phyloP scores from a whole-genome alignment of 2,329 filamentous ascomycete species.

The Paraphaeosphaeria minitans region DNA sequence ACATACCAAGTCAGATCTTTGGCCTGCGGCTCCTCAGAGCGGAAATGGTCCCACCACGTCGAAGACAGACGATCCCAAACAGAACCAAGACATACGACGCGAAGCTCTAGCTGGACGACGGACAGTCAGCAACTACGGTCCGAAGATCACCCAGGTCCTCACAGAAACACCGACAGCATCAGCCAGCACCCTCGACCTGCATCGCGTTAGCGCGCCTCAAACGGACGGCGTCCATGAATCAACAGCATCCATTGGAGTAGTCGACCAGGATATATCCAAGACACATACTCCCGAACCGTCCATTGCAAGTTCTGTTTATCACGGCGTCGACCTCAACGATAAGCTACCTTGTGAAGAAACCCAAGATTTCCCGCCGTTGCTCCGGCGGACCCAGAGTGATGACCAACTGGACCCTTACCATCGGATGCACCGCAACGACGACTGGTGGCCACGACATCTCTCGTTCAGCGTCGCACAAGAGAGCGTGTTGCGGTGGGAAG shows the following conservation, averaged over 20 bases:
- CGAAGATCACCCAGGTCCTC: slow-evolving; percentile 40
- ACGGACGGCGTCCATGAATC: slow-evolving; percentile 27
- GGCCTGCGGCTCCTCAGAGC: slow-evolving; percentile 17
- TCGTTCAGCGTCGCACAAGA: slow-evolving; percentile 79
- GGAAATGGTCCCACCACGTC: slow-evolving; percentile 17
- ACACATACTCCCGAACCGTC: slow-evolving; percentile 58
- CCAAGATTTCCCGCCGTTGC: slow-evolving; percentile 54
- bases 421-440: slow-evolving; percentile 55
- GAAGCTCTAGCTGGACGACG: slow-evolving; percentile 22
- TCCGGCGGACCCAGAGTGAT: slow-evolving; percentile 68
- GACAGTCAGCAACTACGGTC: slow-evolving; percentile 23
- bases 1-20: slow-evolving; percentile 28
- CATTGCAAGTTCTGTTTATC: slow-evolving; percentile 62
- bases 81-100: slow-evolving; percentile 17
- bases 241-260: slow-evolving; percentile 17
- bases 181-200: slow-evolving; percentile 23
- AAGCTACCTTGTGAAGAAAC: slow-evolving; percentile 52
- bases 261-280: slow-evolving; percentile 32
- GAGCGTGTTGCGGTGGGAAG: slow-evolving; percentile 68
- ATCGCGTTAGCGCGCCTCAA: slow-evolving; percentile 16
- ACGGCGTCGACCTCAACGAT: slow-evolving; percentile 61
- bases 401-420: slow-evolving; percentile 34
- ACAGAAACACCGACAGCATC: slow-evolving; percentile 44
- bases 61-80: slow-evolving; percentile 12
- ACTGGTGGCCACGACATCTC: slow-evolving; percentile 71